Base-by-base conservation (phyloP, 2,329 filamentous ascomycete genomes). In the Ceratocystis harringtonii region DNA sequence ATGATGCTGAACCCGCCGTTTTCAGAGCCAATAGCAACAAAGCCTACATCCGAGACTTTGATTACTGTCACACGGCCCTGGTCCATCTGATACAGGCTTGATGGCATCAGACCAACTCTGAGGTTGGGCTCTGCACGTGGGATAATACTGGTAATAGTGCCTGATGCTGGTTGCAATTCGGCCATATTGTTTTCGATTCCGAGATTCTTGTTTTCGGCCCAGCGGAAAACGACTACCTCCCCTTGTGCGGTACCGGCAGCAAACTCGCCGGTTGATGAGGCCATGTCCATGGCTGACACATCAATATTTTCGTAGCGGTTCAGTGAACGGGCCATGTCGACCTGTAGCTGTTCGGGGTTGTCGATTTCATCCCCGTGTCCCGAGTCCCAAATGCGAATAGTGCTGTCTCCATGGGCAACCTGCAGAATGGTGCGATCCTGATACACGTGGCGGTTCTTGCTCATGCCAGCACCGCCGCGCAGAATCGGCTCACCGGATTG, bases 311-410 rank as follows among this genome's bases (percentile, higher is more conserved):
- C 84, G 68, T 83, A 87, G n/a, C 90, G 84, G 63, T 87, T 88
- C 3, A 97, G 79, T 1, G 92, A 89, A 69, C 90, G 83, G 5
- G 89, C 87, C 45, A 97, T 79, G 71, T 99, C 92, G 5, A 95
- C 85, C 75, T 99, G 92, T 28, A 97, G 77, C 64, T 90, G 81
- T 3, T 80, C 79, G 12, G 84, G 81, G 71, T 97, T 97, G 74
- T 99, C 94, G 62, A 99, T 88, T 71, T 96, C 90, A 72, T 99
- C 94, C 15, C 85, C 89, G 71, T 95, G 89, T 0, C 94, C 94
- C 22, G 87, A 84, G 74, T 99, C 94, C 91, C 92, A 99, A 5
- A 97, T 78, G 41, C 92, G 82, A n/a, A 99, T 80, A 0, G 89
- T 95, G 64, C 92, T 90, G 74, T 99, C 94, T 2, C 87, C 90